Base-by-base conservation (phyloP, 495 filamentous ascomycete species). In the Penicillium coffeae region DNA sequence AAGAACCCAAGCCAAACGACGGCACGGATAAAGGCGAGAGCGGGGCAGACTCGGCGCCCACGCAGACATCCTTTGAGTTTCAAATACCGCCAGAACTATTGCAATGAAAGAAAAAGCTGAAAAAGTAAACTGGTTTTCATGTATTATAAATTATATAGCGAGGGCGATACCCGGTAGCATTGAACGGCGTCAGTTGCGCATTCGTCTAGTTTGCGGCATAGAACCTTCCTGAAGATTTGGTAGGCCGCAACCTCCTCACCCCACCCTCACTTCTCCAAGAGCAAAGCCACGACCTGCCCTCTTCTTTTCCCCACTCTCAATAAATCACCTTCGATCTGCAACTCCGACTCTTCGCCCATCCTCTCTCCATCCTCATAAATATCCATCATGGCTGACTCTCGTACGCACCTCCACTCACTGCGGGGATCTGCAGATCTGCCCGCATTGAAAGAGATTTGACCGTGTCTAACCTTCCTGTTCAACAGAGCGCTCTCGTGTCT, bases 401-500 rank as follows among this genome's bases (percentile, higher is more conserved):
- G 70, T 73, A 51, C 32, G 68, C 69, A 33, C 42, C 45, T 47
- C 10, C 25, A n/a, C n/a, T n/a, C 50, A 58, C 48, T 60, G 66
- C 62, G 64, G 64, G 68, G 62, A 8, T 47, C 14, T 52, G 42
- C 51, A 47, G 56, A 51, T 51, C 55, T 44, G 38, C 49, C 51
- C 48, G 48, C 27, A 19, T 19, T 33, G 47, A 36, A 47, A 43
- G 39, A 47, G 33, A 46, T 52, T 55, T 32, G 21, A 38, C 12
- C 21, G 42, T 49, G 15, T 42, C 60, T 60, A 35, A 70, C 55
- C 32, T 37, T 45, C 16, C 43, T 21, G n/a, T 37, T 37, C 44
- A 42, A 25, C 41, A 73, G 72, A 64, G 48, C 85, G 87, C 56
- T 79, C 80, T 68, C 81, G 87, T 49, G 88, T 90, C 69, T 96